Evolutionary conservation across 106 monocot species (phyloP).

Genomic region (Phalaenopsis aphrodite): DNA sequence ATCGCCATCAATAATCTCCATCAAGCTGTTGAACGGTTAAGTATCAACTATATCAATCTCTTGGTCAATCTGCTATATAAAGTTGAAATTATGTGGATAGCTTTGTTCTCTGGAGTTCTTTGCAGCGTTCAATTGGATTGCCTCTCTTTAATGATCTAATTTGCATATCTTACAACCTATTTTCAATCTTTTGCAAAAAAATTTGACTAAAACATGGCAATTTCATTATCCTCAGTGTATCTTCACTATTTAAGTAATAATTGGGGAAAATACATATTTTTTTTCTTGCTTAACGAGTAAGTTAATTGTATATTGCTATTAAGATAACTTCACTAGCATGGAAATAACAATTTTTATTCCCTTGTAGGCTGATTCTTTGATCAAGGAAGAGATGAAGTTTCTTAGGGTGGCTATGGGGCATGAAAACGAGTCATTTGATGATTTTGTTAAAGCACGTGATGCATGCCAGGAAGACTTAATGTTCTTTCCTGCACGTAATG

Average conservation of each 20-base stretch:
- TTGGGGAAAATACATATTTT: not conserved
- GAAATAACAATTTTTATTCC: not conserved
- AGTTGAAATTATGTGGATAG: too few relatives aligned
- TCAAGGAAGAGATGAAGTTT: slow-evolving; percentile 62
- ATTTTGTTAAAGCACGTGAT: slow-evolving; percentile 86
- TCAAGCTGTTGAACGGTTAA: too few relatives aligned
- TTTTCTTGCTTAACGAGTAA: not conserved
- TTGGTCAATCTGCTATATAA: too few relatives aligned
- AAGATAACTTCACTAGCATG: not conserved
- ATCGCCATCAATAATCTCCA: too few relatives aligned
- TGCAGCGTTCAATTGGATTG: too few relatives aligned
- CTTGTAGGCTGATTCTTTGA: slow-evolving; percentile 65
- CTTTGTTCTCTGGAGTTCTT: too few relatives aligned
- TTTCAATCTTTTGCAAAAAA: too few relatives aligned
- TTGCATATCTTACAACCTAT: too few relatives aligned
- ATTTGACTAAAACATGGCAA: not conserved
- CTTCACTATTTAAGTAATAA: not conserved
- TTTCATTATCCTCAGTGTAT: not conserved
- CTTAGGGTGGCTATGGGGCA: slow-evolving; percentile 88
- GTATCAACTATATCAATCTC: too few relatives aligned
- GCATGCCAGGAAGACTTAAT: slow-evolving; percentile 95
- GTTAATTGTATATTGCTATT: not conserved
- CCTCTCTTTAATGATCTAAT: too few relatives aligned
- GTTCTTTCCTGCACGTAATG: slow-evolving; percentile 66
- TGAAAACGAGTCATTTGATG: slow-evolving; percentile 82